Base-by-base conservation (phyloP, 352 stramenopile species). In the Phytophthora pistaciae region DNA sequence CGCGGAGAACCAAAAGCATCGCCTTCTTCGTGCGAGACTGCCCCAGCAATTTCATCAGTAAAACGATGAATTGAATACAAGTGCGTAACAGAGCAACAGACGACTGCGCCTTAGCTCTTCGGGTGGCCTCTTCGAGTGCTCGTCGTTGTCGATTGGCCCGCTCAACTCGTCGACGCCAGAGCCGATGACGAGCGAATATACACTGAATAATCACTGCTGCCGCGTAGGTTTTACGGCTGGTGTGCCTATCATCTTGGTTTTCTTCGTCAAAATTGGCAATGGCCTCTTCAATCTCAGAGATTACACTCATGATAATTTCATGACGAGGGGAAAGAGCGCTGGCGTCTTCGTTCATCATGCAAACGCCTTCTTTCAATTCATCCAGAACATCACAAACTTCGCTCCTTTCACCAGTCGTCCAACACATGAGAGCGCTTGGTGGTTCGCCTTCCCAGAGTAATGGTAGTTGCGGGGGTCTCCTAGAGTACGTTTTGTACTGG, bases 201-300 rank as follows among this genome's bases (percentile, higher is more conserved):
- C 62, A 66, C 29, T 90, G 74, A 49, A 90, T 86, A 62, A 87
- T 77, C 8, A 53, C 42, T 10, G 77, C 75, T 50, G 79, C 77
- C 16, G 74, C 38, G 16, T 79, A 68, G 46, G 82, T 46, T 14
- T 61, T 64, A 11, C 82, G 16, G 9, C 56, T 42, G n/a, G 64
- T 68, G 8, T 56, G 57, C 36, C 75, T 63, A 2, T 56, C 29
- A 18, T 49, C 36, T 10, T 23, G 38, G 21, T 13, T 16, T 55
- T 50, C 59, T 38, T 44, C 18, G 18, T 49, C 42, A 23, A 21
- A 53, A 18, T 27, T 53, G n/a, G 8, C 46, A 16, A 27, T 27
- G n/a, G 8, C 13, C 27, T 53, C n/a, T 53, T 53, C 20, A 7
- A 53, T 27, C 9, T 67, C 44, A 52, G 36, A 18, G 20, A 33